Evolutionary conservation across 225 moss, liverwort and hornwort genomes (phyloP).

Genomic region (Bryoerythrophyllum caledonicum): DNA sequence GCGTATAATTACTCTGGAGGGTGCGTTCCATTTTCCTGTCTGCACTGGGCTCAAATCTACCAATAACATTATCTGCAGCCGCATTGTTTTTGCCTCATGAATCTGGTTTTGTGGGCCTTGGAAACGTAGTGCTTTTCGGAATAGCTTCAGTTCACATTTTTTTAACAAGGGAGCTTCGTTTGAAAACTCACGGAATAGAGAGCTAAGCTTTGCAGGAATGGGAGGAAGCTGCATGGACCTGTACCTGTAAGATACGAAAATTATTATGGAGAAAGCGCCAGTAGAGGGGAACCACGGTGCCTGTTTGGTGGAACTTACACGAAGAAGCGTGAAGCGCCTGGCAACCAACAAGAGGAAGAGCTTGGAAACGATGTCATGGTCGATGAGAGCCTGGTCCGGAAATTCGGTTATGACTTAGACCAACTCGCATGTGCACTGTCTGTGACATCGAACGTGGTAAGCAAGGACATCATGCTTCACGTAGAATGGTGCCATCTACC

Average conservation of each 20-base stretch:
- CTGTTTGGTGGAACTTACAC: not conserved
- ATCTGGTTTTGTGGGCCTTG: not conserved
- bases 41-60: not conserved
- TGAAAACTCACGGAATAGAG: not conserved
- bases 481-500: not conserved
- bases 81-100: not conserved
- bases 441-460: not conserved
- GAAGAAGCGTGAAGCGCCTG: conserved; percentile 1
- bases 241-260: not conserved
- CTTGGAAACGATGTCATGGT: not conserved
- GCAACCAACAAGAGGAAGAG: conserved; percentile 3
- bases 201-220: not conserved
- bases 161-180: not conserved
- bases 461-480: not conserved
- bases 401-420: not conserved
- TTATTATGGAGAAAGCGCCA: not conserved
- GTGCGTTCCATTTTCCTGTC: not conserved
- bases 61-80: not conserved
- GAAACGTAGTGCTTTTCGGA: not conserved
- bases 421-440: conserved; percentile 8
- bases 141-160: too few species aligned
- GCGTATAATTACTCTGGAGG: not conserved
- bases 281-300: conserved; percentile 12
- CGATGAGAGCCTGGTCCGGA: not conserved
- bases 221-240: not conserved